Evolutionary conservation across 805 yeast species (phyloP), one percentile per base, ranked within the genome.

Genomic region (Lachancea waltii): DNA sequence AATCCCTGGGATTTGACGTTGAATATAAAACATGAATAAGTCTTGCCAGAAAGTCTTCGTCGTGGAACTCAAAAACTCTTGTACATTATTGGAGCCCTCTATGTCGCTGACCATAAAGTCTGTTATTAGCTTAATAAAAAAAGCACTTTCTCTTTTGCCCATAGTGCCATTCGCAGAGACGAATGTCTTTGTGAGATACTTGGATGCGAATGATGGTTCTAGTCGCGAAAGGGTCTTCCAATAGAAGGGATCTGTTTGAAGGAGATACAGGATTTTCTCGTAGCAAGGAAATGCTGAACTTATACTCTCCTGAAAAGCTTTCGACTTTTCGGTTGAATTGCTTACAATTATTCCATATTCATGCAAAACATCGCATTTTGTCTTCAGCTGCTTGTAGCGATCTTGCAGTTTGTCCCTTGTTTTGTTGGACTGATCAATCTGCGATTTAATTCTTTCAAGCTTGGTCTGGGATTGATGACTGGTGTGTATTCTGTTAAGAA

Each of bases 211-310:
- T 2, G 40, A 46, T n/a, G 53, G 54, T 27, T 63, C 60, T 7
- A 58, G 49, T 11, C 64, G 57, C 39, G 77, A 73, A 24, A 85
- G 58, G 10, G 76, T 62, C 2, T 78, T 68, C 53, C 89, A 69
- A 51, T 90, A 90, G 1, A 60, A 56, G 0, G 95, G 84, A 50
- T 85, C 85, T 0, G 95, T 83, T 56, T 92, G 97, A 30, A 92
- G 59, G 18, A 90, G 62, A 53, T 81, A 92, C 48, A 92, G 79
- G 36, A 90, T 54, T 16, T 84, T 81, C 49, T 81, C 95, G 58
- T 82, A 84, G 5, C 51, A 47, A 26, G 55, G 51, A 34, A 47
- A 46, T 20, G 40, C 45, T 10, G 47, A 40, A 8, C 36, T 36
- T 1, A 56, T 48, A 13, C 45, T 35, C 10, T 8, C 4, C 4